Conservation (phyloP, 306 rosid species). For the Sesbania bispinosa region DNA sequence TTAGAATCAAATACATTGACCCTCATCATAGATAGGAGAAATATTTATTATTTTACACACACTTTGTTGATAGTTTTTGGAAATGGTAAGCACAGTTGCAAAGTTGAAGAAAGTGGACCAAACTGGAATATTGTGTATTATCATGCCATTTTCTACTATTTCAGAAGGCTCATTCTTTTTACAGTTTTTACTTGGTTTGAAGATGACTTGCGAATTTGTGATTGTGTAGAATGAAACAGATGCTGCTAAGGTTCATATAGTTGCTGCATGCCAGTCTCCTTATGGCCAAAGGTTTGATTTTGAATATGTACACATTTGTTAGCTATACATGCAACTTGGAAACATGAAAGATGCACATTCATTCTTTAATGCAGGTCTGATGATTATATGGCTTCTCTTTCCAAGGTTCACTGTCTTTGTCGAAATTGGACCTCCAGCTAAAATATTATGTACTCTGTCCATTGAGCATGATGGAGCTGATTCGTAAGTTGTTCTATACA, state of each 20-base stretch:
- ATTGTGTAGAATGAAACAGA: conserved; percentile 48
- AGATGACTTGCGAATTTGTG: background rate
- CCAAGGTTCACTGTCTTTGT: conserved; percentile 80
- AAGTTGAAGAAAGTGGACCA: conserved; percentile 4
- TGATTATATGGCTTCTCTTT: conserved; percentile 89
- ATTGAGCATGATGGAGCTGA: background rate
- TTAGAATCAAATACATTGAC: background rate
- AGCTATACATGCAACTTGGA: background rate
- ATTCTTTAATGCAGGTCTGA: conserved; percentile 59
- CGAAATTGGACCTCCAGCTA: conserved; percentile 57
- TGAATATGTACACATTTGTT: background rate
- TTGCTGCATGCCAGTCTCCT: conserved; percentile 70
- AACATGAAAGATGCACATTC: conserved; percentile 20
- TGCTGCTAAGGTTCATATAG: conserved; percentile 57
- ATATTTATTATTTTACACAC: background rate
- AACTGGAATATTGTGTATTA: background rate
- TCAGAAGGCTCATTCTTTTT: background rate
- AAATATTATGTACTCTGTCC: background rate
- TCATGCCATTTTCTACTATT: background rate
- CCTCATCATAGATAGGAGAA: background rate
- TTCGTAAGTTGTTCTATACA: background rate
- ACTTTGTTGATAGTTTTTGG: background rate
- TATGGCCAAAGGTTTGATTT: conserved; percentile 77
- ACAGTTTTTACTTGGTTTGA: background rate
- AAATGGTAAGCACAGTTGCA: background rate